Evolutionary conservation across 805 yeast genomes (phyloP).

Genomic region (Yarrowia alimentaria): DNA sequence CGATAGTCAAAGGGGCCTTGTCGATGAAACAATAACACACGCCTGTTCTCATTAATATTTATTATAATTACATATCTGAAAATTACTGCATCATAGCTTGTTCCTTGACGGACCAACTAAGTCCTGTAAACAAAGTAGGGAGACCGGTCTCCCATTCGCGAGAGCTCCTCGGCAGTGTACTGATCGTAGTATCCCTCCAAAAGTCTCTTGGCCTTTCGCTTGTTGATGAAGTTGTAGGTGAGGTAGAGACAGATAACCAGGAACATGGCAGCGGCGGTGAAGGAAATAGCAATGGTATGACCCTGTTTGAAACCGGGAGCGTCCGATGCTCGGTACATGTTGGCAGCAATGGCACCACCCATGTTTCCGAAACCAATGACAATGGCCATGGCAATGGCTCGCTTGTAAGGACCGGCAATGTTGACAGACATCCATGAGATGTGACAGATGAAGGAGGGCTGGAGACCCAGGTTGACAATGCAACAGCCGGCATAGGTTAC

Average conservation of each 20-base stretch:
- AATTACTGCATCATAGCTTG: too few species aligned
- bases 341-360: slow-evolving; percentile 60
- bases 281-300: slow-evolving; percentile 49
- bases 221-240: slow-evolving; percentile 22
- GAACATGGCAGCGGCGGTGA: slow-evolving; percentile 40
- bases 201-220: slow-evolving; percentile 20
- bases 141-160: slow-evolving; percentile 22
- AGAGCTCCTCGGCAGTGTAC: slow-evolving; percentile 22
- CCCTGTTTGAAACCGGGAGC: slow-evolving; percentile 58
- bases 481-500: slow-evolving; percentile 54
- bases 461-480: slow-evolving; percentile 52
- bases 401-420: slow-evolving; percentile 55
- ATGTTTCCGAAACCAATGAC: slow-evolving; percentile 64
- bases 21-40: neutral
- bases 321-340: slow-evolving; percentile 51
- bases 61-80: neutral
- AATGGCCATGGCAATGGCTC: slow-evolving; percentile 53
- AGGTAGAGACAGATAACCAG: slow-evolving; percentile 4
- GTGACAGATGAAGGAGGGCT: slow-evolving; percentile 56
- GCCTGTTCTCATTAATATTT: neutral
- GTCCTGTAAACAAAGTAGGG: slow-evolving; percentile 19
- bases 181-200: slow-evolving; percentile 20
- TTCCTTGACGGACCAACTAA: too few species aligned
- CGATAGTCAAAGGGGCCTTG: slow-evolving; percentile 5
- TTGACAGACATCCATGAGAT: slow-evolving; percentile 61